These are phyloP conservation scores for Phytophthora cajani DNA, from an alignment of 352 stramenopile genomes.

Conservation along the genomic window DNA sequence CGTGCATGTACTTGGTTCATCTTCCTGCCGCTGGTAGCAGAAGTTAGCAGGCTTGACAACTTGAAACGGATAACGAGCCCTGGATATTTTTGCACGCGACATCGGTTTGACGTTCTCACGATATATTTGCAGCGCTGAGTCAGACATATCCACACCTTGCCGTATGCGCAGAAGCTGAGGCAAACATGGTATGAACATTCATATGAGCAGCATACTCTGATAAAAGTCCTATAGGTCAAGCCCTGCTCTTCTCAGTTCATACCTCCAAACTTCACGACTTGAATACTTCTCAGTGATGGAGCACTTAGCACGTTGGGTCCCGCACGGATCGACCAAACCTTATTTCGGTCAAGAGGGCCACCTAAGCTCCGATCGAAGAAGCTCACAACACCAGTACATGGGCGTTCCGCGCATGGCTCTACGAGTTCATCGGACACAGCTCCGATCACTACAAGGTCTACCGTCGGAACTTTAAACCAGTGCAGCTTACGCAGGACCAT, in stretches of 20 bases:
- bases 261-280: neutral
- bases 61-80: neutral
- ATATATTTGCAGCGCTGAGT: neutral
- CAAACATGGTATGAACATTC: neutral
- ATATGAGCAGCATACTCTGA: neutral
- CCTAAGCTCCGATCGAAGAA: constrained; percentile 17
- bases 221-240: neutral
- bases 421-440: constrained; percentile 10
- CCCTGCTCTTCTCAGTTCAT: neutral
- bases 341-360: constrained; percentile 1
- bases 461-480: constrained; percentile 10
- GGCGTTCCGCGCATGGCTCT: constrained; percentile 17
- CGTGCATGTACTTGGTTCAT: neutral
- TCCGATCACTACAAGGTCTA: constrained; percentile 25
- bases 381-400: constrained; percentile 19
- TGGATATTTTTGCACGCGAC: neutral
- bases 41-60: neutral
- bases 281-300: neutral
- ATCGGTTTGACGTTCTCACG: neutral
- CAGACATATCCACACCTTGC: neutral
- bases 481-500: constrained; percentile 23
- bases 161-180: neutral
- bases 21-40: neutral
- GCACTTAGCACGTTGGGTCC: neutral
- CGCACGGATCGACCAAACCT: neutral